Percentiles rank a stretch among this genome's conserved stretches.
Evolutionary conservation across 2,329 filamentous ascomycete genomes (phyloP).

Genomic region (Neocatenulostroma microsporum): DNA sequence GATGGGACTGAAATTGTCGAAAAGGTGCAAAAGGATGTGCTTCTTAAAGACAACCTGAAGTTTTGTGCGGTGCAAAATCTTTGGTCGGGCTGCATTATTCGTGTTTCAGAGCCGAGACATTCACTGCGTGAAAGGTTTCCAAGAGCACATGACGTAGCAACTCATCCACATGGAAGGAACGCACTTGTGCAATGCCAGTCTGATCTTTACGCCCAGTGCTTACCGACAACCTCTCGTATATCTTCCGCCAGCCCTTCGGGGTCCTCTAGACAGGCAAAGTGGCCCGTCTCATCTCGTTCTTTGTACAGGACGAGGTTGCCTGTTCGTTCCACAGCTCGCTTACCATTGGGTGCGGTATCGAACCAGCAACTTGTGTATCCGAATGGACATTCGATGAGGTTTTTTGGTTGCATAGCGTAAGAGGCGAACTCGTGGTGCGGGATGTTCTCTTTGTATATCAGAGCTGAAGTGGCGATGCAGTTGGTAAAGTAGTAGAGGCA

Average conservation of each 20-base stretch:
- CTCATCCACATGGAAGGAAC: too few relatives aligned
- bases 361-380: conserved; percentile 33
- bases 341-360: conserved; percentile 31
- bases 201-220: too few relatives aligned
- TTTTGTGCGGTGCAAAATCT: too few relatives aligned
- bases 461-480: conserved; percentile 31
- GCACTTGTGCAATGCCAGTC: too few relatives aligned
- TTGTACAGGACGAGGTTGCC: conserved; percentile 34
- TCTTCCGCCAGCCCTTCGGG: conserved; percentile 23
- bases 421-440: conserved; percentile 33
- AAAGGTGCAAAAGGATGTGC: too few relatives aligned
- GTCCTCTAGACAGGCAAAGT: conserved; percentile 18
- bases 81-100: too few relatives aligned
- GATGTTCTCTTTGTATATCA: conserved; percentile 35
- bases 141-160: too few relatives aligned
- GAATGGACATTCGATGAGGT: conserved; percentile 31
- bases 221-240: conserved; percentile 21
- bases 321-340: conserved; percentile 28
- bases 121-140: too few relatives aligned
- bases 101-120: too few relatives aligned
- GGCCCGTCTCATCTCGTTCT: conserved; percentile 12
- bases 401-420: conserved; percentile 30
- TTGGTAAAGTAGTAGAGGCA: conserved; percentile 34
- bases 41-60: too few relatives aligned
- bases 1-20: too few relatives aligned